Evolutionary conservation across 1,284 basidiomycete genomes (phyloP).

Genomic region (Baeospora myosura): DNA sequence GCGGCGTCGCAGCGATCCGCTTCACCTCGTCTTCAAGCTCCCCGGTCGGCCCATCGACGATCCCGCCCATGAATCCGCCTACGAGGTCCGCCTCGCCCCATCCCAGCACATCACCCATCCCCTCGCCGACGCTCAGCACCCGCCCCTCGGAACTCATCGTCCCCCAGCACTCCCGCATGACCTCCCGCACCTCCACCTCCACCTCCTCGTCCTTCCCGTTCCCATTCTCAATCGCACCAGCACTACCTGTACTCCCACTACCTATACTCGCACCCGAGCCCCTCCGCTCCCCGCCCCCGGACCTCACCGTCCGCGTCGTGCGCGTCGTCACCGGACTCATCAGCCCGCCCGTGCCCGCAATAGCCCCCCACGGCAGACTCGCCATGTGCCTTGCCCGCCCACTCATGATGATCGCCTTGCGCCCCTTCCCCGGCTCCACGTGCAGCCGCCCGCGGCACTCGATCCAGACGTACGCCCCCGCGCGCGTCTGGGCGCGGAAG

Average conservation of each 20-base stretch:
- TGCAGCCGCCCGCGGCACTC: conserved; percentile 82
- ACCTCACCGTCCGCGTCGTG: conserved; percentile 32
- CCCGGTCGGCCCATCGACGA: conserved; percentile 32
- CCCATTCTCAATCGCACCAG: neutral
- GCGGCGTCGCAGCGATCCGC: conserved; percentile 15
- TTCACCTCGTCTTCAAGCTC: conserved; percentile 10
- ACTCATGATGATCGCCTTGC: conserved; percentile 82
- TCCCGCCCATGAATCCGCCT: conserved; percentile 53
- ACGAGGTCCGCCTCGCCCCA: conserved; percentile 66
- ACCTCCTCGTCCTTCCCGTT: conserved; percentile 7
- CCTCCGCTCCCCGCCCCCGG: conserved; percentile 43
- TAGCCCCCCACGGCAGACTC: conserved; percentile 50
- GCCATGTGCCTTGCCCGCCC: conserved; percentile 69
- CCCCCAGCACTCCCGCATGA: conserved; percentile 50
- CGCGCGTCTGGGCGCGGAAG: conserved; percentile 67
- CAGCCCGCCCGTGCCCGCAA: conserved; percentile 44
- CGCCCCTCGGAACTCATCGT: conserved; percentile 42
- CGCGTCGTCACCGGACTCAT: conserved; percentile 10
- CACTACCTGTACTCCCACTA: conserved; percentile 25
- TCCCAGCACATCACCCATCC: conserved; percentile 43
- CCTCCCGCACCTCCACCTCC: neutral
- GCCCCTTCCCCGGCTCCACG: conserved; percentile 82
- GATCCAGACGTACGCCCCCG: conserved; percentile 73
- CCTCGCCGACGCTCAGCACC: conserved; percentile 41
- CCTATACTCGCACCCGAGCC: conserved; percentile 26